phyloP scores from a whole-genome alignment of 2,329 filamentous ascomycete species.

The Endoconidiophora polonica region DNA sequence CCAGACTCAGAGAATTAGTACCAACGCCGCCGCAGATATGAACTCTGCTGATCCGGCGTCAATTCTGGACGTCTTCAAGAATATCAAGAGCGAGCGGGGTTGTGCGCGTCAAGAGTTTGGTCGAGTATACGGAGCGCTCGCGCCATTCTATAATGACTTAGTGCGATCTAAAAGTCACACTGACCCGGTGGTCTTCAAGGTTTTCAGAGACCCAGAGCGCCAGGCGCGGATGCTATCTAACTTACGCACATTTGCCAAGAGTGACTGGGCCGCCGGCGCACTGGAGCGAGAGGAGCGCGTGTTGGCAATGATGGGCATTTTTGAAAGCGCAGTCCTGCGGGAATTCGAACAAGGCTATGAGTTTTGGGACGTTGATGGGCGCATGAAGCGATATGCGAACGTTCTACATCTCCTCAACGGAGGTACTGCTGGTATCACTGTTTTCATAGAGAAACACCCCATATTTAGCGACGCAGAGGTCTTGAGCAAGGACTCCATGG shows the following conservation, averaged over 20 bases:
- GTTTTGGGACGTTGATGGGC: constrained; percentile 69
- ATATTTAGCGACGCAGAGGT: constrained; percentile 59
- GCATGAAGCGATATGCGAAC: constrained; percentile 77
- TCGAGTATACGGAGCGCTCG: constrained; percentile 73
- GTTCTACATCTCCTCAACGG: constrained; percentile 73
- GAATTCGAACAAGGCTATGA: constrained; percentile 93
- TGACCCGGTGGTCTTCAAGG: constrained; percentile 70
- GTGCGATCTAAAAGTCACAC: constrained; percentile 53
- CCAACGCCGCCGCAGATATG: constrained; percentile 16
- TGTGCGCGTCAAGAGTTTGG: constrained; percentile 80
- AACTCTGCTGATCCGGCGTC: constrained; percentile 39
- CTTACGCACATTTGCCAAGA: constrained; percentile 58
- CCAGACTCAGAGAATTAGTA: constrained; percentile 50
- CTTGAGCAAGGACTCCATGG: constrained; percentile 51
- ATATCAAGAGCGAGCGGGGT: constrained; percentile 63
- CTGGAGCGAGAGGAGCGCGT: constrained; percentile 54
- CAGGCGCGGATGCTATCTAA: constrained; percentile 83
- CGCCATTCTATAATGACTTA: constrained; percentile 78
- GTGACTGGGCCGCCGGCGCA: constrained; percentile 67
- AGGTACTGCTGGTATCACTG: constrained; percentile 58
- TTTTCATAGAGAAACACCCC: constrained; percentile 79
- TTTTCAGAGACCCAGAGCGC: constrained; percentile 72
- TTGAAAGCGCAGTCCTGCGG: constrained; percentile 75
- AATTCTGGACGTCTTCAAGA: constrained; percentile 52
- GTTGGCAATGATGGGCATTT: constrained; percentile 57